phyloP scores from a whole-genome alignment of 352 stramenopile species.

The Phytophthora colocasiae region DNA sequence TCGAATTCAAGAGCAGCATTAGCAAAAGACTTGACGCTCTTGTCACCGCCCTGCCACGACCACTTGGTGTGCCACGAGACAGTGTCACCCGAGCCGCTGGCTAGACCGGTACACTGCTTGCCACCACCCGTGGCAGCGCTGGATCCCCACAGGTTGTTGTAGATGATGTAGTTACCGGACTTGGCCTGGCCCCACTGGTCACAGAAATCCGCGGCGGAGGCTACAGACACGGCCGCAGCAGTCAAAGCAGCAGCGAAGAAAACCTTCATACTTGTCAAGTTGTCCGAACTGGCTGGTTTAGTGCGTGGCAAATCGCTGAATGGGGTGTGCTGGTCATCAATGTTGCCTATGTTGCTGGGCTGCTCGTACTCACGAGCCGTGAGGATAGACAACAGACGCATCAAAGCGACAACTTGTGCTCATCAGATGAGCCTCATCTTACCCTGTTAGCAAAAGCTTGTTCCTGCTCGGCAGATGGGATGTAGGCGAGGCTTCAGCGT shows the following conservation, averaged over 20 bases:
- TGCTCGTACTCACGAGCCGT: no score
- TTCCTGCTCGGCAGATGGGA: slow-evolving; percentile 35
- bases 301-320: slow-evolving; percentile 29
- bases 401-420: slow-evolving; percentile 10
- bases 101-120: slow-evolving; percentile 53
- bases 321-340: slow-evolving; percentile 29
- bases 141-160: slow-evolving; percentile 57
- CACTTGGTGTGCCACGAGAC: slow-evolving; percentile 52
- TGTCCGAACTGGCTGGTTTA: slow-evolving; percentile 16
- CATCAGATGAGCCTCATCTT: no score
- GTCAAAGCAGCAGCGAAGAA: slow-evolving; percentile 33
- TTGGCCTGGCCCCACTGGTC: slow-evolving; percentile 48
- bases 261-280: slow-evolving; percentile 38
- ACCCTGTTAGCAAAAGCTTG: slow-evolving; percentile 10
- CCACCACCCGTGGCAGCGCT: slow-evolving; percentile 24
- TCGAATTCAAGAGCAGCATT: slow-evolving; percentile 52
- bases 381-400: slow-evolving; percentile 3
- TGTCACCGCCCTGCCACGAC: slow-evolving; percentile 42
- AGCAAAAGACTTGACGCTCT: slow-evolving; percentile 54
- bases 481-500: not conserved
- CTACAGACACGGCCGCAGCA: slow-evolving; percentile 20
- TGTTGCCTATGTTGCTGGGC: slow-evolving; percentile 7
- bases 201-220: slow-evolving; percentile 33
- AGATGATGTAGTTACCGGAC: slow-evolving; percentile 52
- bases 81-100: slow-evolving; percentile 37